Evolutionary conservation across 306 rosid species (phyloP).

Genomic region (Lagenaria siceraria): DNA sequence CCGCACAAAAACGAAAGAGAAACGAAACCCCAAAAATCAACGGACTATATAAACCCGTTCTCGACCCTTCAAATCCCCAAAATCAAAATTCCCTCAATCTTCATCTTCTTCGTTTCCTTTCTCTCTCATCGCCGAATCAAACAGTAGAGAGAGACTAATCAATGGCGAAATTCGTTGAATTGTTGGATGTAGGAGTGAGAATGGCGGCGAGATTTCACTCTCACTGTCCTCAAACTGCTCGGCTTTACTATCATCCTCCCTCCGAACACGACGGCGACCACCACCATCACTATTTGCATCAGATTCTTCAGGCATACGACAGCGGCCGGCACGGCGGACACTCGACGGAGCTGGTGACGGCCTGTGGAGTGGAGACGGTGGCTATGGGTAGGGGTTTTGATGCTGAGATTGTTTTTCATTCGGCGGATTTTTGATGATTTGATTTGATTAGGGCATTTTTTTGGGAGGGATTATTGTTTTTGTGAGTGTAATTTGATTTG

Average conservation of each 20-base stretch:
- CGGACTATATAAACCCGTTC: background rate
- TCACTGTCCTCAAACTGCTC: slow-evolving; percentile 45
- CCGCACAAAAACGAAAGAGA: background rate
- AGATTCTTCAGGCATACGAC: background rate
- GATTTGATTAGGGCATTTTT: background rate
- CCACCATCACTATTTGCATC: background rate
- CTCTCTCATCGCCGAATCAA: background rate
- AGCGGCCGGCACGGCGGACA: background rate
- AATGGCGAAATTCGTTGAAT: slow-evolving; percentile 35
- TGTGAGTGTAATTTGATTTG: background rate
- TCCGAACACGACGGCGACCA: slow-evolving; percentile 3
- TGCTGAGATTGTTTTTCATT: slow-evolving; percentile 13
- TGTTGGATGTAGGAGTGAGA: slow-evolving; percentile 42
- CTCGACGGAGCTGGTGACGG: background rate
- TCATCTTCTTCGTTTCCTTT: background rate
- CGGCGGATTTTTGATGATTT: slow-evolving; percentile 8
- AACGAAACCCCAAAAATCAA: background rate
- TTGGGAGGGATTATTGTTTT: background rate
- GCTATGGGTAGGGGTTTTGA: slow-evolving; percentile 6
- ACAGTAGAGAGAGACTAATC: background rate
- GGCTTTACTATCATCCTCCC: slow-evolving; percentile 45
- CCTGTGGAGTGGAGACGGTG: background rate
- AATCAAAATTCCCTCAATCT: background rate
- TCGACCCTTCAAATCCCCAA: background rate
- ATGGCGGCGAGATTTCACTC: slow-evolving; percentile 42